Conservation (phyloP, 306 rosid species). For the Lupinus albus region DNA sequence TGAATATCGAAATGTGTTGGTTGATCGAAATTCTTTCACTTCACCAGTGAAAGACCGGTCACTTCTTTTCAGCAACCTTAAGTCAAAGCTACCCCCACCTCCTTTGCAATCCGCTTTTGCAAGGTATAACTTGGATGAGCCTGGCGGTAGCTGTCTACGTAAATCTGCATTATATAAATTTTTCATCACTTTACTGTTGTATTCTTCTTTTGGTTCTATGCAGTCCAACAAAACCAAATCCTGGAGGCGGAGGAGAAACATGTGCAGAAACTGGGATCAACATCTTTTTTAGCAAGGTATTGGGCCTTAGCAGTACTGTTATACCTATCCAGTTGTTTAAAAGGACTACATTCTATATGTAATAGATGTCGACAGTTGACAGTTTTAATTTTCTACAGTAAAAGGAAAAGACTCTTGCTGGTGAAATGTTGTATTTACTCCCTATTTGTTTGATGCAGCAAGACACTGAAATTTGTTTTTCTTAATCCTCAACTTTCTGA, state of each 20-base stretch:
- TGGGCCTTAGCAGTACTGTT: conserved; percentile 15
- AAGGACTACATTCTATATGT: conserved; percentile 7
- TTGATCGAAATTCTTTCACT: conserved; percentile 78
- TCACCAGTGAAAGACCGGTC: conserved; percentile 93
- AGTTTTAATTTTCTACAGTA: neutral
- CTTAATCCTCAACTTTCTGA: neutral
- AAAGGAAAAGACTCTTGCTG: neutral
- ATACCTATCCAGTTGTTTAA: conserved; percentile 14
- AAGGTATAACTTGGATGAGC: conserved; percentile 55
- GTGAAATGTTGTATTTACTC: conserved; percentile 1
- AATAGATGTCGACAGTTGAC: conserved; percentile 21
- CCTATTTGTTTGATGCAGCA: conserved; percentile 3
- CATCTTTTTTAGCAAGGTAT: conserved; percentile 92
- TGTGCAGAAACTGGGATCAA: conserved; percentile 96
- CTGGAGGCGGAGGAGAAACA: conserved; percentile 98
- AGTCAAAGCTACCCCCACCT: conserved; percentile 81
- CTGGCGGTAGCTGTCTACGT: conserved; percentile 25
- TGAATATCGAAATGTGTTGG: conserved; percentile 67
- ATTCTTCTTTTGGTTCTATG: conserved; percentile 29
- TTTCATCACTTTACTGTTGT: conserved; percentile 18
- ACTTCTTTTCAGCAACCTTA: conserved; percentile 64
- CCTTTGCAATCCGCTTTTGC: conserved; percentile 98
- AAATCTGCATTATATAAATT: conserved; percentile 28
- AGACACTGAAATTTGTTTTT: neutral
- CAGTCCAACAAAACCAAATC: conserved; percentile 98